Conservation (phyloP, 2,329 filamentous ascomycete species). For the Paraphaeosphaeria sporulosa region DNA sequence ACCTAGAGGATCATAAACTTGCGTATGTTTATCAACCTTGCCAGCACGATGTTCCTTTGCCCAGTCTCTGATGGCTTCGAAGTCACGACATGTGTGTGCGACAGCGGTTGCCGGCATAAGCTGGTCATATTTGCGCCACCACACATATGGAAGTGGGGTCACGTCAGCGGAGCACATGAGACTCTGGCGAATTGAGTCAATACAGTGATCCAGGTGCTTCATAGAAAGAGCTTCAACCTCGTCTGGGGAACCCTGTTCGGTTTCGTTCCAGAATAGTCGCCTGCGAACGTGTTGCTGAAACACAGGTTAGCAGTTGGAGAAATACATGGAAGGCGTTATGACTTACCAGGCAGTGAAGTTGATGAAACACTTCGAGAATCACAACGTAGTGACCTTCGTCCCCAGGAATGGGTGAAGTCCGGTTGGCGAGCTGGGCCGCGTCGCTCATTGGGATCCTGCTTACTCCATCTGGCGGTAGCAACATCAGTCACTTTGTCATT, state of each 20-base stretch:
- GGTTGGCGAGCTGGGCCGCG: constrained; percentile 11
- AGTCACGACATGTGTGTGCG: constrained; percentile 15
- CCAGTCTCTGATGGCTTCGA: constrained; percentile 14
- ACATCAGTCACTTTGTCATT: background rate
- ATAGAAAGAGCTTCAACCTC: background rate
- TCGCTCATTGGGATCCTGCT: constrained; percentile 6
- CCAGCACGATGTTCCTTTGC: constrained; percentile 1
- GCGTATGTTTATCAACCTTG: background rate
- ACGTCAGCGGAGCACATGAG: constrained; percentile 15
- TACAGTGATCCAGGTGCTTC: constrained; percentile 17
- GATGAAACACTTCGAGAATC: constrained; percentile 11
- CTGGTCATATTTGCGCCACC: constrained; percentile 6
- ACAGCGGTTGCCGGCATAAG: background rate
- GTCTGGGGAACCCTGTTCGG: background rate
- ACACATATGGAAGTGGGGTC: constrained; percentile 6
- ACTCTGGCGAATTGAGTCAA: constrained; percentile 14
- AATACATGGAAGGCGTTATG: background rate
- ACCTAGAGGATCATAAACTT: constrained; percentile 10
- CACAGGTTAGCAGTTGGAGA: background rate
- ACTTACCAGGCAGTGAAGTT: constrained; percentile 14
- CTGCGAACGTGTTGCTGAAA: constrained; percentile 11
- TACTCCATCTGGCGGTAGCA: constrained; percentile 1
- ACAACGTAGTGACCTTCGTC: constrained; percentile 12
- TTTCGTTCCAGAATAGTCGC: constrained; percentile 10
- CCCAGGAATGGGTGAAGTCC: constrained; percentile 11